Percentiles rank a stretch among this genome's conserved stretches.
Evolutionary conservation across 148 eudicot genomes (phyloP).

Genomic region (Simmondsia chinensis): DNA sequence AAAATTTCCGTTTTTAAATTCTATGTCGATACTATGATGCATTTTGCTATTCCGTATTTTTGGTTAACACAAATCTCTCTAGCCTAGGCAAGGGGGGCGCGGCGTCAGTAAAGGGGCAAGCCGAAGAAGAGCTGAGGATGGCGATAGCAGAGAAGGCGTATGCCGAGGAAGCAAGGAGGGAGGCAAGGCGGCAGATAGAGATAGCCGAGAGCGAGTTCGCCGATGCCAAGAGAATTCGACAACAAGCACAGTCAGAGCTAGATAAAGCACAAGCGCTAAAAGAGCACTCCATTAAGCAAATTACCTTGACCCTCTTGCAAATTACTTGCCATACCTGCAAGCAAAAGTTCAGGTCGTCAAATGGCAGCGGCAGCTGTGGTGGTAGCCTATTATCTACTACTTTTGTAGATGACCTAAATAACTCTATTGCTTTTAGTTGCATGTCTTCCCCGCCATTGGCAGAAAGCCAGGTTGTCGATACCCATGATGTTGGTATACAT

Average conservation of each 20-base stretch:
- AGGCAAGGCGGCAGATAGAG: conserved; percentile 57
- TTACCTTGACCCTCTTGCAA: conserved; percentile 32
- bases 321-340: conserved; percentile 72
- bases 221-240: conserved; percentile 63
- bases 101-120: conserved; percentile 23
- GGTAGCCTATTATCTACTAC: too few relatives aligned
- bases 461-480: too few relatives aligned
- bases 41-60: too few relatives aligned
- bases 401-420: too few relatives aligned
- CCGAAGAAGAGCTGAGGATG: conserved; percentile 35
- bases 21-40: too few relatives aligned
- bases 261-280: conserved; percentile 60
- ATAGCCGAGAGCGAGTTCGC: conserved; percentile 57
- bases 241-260: conserved; percentile 58
- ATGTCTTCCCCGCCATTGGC: too few relatives aligned
- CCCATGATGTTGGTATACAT: too few relatives aligned
- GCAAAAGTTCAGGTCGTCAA: conserved; percentile 30
- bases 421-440: too few relatives aligned
- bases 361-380: not conserved
- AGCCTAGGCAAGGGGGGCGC: conserved; percentile 1
- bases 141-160: conserved; percentile 63
- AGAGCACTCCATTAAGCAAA: conserved; percentile 45
- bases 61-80: too few relatives aligned
- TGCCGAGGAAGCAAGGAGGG: conserved; percentile 64
- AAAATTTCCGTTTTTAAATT: too few relatives aligned